Base-by-base conservation (phyloP, 352 stramenopile genomes). In the Pythium phragmitis region DNA sequence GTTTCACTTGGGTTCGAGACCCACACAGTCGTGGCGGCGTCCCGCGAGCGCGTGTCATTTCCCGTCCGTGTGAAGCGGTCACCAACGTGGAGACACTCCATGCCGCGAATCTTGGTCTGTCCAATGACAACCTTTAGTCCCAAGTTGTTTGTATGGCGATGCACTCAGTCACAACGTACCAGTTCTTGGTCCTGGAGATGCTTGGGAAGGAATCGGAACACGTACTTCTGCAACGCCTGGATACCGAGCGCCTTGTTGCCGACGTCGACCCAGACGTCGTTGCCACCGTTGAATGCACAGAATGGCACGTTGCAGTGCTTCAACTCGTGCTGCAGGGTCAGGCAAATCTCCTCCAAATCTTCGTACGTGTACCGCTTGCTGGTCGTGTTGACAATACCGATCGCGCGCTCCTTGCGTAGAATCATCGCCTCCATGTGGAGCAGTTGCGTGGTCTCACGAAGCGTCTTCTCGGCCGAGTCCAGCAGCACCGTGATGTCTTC, bases 201-300 rank as follows among this genome's bases (percentile, higher is more conserved):
- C 45, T 87, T 86, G 16, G 82, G 80, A 47, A 92, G 52, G 33
- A 89, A 88, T 0, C 79, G 73, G 55, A 89, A 85, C 12, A 93
- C 82, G 50, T 89, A 92, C 53, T 89, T 82, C 68, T 98, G 87
- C 17, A 99, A 75, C 34, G 96, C 91, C 61, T 91, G 71, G 41
- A 99, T 97, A 13, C 89, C 96, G 23, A 98, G 84, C 11, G 89
- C 80, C 73, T 99, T 99, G 75, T 98, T 97, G n/a, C 96, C 96
- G 43, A 98, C 88, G 71, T 99, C 96, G 14, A 98, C 92, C 92
- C 92, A 99, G 45, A 96, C 92, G 70, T 99, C 96, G 41, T 94
- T 91, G 14, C 96, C 96, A 28, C 96, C 96, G 72, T 99, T 99
- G 68, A 98, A 98, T 2, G 94, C 95, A 67, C 95, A 98, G 67